Percentiles rank a stretch among this genome's conserved stretches.
Conservation (phyloP, 768 basidiomycete genomes). For the Macrolepiota albuminosa region DNA sequence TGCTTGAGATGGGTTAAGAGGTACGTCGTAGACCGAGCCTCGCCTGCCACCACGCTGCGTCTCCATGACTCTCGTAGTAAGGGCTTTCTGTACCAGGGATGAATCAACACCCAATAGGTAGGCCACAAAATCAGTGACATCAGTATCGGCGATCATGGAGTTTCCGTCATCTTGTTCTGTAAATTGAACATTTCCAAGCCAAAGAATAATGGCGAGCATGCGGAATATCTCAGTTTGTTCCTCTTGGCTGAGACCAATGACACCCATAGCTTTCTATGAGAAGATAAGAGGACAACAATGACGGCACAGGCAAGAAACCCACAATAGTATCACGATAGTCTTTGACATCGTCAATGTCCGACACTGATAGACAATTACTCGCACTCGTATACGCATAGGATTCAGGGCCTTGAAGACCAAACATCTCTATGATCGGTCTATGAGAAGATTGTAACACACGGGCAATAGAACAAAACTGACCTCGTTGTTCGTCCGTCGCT, state of each 20-base stretch:
- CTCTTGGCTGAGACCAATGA: conserved; percentile 78
- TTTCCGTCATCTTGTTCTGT: conserved; percentile 88
- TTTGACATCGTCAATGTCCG: conserved; percentile 82
- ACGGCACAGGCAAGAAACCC: conserved; percentile 22
- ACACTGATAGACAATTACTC: conserved; percentile 89
- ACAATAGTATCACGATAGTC: conserved; percentile 91
- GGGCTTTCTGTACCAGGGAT: conserved; percentile 75
- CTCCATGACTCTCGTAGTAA: conserved; percentile 85
- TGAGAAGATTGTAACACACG: conserved; percentile 4
- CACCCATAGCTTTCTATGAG: conserved; percentile 82
- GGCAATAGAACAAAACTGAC: conserved; percentile 34
- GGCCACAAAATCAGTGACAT: conserved; percentile 91
- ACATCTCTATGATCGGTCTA: conserved; percentile 58
- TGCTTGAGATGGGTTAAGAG: conserved; percentile 90
- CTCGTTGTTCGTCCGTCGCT: conserved; percentile 84
- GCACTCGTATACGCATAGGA: conserved; percentile 90
- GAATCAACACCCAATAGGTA: conserved; percentile 91
- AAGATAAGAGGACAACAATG: conserved; percentile 2
- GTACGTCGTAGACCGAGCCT: conserved; percentile 97
- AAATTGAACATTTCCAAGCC: conserved; percentile 96
- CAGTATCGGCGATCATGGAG: conserved; percentile 70
- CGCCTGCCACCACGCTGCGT: conserved; percentile 88
- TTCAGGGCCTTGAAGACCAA: conserved; percentile 94
- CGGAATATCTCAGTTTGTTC: conserved; percentile 94
- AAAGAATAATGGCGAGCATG: conserved; percentile 86